A percentile compares a stretch with the other conserved stretches of the same genome.
phyloP scores from a whole-genome alignment of 495 filamentous ascomycete genomes.

The Talaromyces thailandensis region DNA sequence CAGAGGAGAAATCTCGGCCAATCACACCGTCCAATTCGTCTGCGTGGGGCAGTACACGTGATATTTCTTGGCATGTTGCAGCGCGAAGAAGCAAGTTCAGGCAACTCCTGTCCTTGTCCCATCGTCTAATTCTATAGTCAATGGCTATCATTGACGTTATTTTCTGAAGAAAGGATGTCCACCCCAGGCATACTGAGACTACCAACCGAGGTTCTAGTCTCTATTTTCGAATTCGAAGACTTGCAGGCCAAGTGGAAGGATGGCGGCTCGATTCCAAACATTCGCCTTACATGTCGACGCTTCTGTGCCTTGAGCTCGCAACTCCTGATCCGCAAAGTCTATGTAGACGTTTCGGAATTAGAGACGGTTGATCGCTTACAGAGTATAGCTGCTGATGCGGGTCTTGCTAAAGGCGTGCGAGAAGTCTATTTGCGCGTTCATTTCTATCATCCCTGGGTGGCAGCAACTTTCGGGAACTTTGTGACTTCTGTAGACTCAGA shows the following conservation, averaged over 20 bases:
- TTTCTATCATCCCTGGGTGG: constrained; percentile 6
- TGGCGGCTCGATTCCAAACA: background rate
- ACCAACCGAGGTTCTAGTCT: background rate
- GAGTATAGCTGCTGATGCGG: background rate
- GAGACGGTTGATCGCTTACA: background rate
- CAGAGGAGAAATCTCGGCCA: background rate
- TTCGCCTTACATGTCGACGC: background rate
- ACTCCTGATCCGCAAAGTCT: background rate
- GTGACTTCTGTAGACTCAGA: background rate
- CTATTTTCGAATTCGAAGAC: background rate
- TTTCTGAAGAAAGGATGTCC: background rate
- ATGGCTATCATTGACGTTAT: background rate
- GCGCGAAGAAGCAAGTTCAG: too few species aligned
- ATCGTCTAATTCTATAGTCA: background rate
- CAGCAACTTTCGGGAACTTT: background rate
- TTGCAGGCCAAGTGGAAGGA: background rate
- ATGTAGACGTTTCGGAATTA: background rate
- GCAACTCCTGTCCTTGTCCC: too few species aligned
- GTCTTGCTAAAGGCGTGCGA: background rate
- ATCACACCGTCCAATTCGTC: background rate
- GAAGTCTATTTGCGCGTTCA: background rate
- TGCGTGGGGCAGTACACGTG: background rate
- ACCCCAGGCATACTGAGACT: background rate
- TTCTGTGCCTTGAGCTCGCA: background rate
- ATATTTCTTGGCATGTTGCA: background rate